phyloP scores from a whole-genome alignment of 2,329 filamentous ascomycete genomes.

The Cladosporium velox region DNA sequence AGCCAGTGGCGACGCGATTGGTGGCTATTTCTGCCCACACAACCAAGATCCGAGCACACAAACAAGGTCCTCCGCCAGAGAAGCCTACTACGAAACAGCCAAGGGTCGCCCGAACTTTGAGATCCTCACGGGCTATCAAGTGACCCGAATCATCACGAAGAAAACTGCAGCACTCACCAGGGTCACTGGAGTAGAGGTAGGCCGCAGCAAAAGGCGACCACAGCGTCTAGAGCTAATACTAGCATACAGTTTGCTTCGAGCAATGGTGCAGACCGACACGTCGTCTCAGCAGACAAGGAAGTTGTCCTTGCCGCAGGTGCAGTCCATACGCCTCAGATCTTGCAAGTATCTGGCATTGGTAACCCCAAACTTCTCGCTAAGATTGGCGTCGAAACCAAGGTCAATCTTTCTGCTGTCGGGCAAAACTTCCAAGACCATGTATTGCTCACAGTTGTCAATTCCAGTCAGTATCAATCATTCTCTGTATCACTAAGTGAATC shows the following conservation, averaged over 20 bases:
- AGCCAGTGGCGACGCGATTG: conserved; percentile 33
- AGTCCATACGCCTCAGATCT: conserved; percentile 48
- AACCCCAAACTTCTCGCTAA: conserved; percentile 55
- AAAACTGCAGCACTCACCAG: conserved; percentile 30
- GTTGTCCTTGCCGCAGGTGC: conserved; percentile 44
- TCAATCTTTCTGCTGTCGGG: conserved; percentile 60
- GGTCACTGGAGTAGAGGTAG: conserved; percentile 9
- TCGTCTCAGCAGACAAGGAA: conserved; percentile 36
- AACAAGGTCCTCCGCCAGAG: conserved; percentile 39
- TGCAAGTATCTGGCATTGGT: conserved; percentile 61
- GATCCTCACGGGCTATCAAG: conserved; percentile 24
- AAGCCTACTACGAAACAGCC: conserved; percentile 37
- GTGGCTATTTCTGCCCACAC: conserved; percentile 41
- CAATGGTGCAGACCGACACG: background rate
- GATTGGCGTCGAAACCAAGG: conserved; percentile 58
- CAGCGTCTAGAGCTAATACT: conserved; percentile 15
- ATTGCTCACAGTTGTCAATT: conserved; percentile 9
- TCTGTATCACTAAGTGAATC: background rate
- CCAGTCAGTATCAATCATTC: background rate
- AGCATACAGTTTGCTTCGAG: background rate
- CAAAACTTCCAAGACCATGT: conserved; percentile 62
- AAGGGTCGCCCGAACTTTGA: conserved; percentile 34
- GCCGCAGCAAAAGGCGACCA: conserved; percentile 22
- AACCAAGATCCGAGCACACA: conserved; percentile 38
- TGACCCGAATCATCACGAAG: conserved; percentile 35